These are phyloP conservation scores for Monilinia laxa DNA, from an alignment of 2,329 filamentous ascomycete genomes.

Conservation along the genomic window DNA sequence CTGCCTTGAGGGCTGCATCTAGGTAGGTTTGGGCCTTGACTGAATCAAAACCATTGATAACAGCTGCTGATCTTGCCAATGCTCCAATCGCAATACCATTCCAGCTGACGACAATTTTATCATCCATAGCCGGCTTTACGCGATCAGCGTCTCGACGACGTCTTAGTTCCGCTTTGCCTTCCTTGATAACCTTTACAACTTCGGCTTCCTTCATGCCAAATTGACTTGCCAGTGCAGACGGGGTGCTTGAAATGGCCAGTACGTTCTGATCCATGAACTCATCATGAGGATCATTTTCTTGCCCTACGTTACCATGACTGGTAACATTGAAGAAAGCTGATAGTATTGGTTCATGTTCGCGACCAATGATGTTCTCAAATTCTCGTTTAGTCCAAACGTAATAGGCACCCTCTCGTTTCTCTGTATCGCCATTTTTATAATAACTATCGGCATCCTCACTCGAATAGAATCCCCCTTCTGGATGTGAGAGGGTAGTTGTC, in stretches of 20 bases:
- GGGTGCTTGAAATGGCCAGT: conserved; percentile 66
- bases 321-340: conserved; percentile 83
- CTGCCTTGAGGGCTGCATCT: conserved; percentile 64
- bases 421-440: conserved; percentile 68
- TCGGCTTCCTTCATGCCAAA: conserved; percentile 71
- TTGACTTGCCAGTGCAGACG: conserved; percentile 68
- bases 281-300: conserved; percentile 82
- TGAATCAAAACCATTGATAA: conserved; percentile 60
- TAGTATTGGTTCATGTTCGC: conserved; percentile 67
- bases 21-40: conserved; percentile 61
- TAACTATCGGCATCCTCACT: conserved; percentile 89
- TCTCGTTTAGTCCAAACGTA: conserved; percentile 93
- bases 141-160: conserved; percentile 72
- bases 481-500: conserved; percentile 66
- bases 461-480: conserved; percentile 75
- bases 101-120: conserved; percentile 84
- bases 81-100: conserved; percentile 86
- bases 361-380: conserved; percentile 72
- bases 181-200: conserved; percentile 64
- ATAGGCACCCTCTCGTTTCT: conserved; percentile 88
- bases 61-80: conserved; percentile 71
- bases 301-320: conserved; percentile 80
- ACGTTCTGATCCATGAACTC: conserved; percentile 96
- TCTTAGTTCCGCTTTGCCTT: conserved; percentile 66
- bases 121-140: conserved; percentile 74